Evolutionary conservation across 1,284 basidiomycete species (phyloP).

Genomic region (Ceratobasidium sp.): DNA sequence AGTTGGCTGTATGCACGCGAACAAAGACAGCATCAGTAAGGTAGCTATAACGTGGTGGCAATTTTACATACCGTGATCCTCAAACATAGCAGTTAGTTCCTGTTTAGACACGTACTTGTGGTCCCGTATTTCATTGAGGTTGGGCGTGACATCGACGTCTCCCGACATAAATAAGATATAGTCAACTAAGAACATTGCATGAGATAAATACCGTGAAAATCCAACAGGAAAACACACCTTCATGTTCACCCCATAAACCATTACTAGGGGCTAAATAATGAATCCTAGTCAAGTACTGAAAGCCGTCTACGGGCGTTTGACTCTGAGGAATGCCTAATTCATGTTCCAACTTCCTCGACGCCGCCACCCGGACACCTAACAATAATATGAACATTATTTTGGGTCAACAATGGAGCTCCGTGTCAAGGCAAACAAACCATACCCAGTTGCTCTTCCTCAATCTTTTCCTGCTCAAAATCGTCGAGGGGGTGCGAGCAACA

Average conservation of each 20-base stretch:
- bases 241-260: slow-evolving; percentile 98
- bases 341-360: slow-evolving; percentile 95
- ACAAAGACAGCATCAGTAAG: background rate
- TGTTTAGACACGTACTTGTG: slow-evolving; percentile 91
- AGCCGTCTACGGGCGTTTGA: slow-evolving; percentile 86
- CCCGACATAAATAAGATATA: slow-evolving; percentile 97
- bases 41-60: background rate
- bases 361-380: slow-evolving; percentile 82
- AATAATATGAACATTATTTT: background rate
- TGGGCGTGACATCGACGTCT: slow-evolving; percentile 88
- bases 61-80: slow-evolving; percentile 73
- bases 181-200: slow-evolving; percentile 78
- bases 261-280: slow-evolving; percentile 97
- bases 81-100: slow-evolving; percentile 93
- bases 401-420: background rate
- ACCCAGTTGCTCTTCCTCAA: slow-evolving; percentile 85
- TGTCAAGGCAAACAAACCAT: slow-evolving; percentile 22
- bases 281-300: slow-evolving; percentile 96
- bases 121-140: slow-evolving; percentile 93
- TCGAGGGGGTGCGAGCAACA: slow-evolving; percentile 98
- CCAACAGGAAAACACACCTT: slow-evolving; percentile 72
- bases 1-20: slow-evolving; percentile 69
- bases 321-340: slow-evolving; percentile 92
- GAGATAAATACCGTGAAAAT: background rate
- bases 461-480: slow-evolving; percentile 87